Evolutionary conservation across 2,329 filamentous ascomycete species (phyloP).

Genomic region (Metarhizium anisopliae): DNA sequence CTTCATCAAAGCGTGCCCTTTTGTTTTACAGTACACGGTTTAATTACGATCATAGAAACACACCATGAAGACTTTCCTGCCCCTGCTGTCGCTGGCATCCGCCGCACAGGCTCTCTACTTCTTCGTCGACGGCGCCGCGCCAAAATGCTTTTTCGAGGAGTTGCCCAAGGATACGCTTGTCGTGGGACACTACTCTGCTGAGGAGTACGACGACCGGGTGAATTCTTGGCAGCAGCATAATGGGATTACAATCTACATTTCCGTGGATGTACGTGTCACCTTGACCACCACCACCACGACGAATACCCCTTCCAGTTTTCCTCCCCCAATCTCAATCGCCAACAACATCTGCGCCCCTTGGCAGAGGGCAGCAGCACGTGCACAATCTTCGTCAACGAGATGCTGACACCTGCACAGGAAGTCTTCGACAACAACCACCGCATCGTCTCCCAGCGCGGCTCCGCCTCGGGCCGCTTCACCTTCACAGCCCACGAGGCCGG

Average conservation of each 20-base stretch:
- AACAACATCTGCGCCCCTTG: no score
- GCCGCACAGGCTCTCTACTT: conserved; percentile 82
- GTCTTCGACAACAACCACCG: conserved; percentile 97
- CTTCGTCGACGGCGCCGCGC: conserved; percentile 76
- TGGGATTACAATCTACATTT: conserved; percentile 77
- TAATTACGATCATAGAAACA: conserved; percentile 6
- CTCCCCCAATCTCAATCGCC: no score
- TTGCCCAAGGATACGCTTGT: conserved; percentile 95
- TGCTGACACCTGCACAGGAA: conserved; percentile 46
- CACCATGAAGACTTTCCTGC: conserved; percentile 51
- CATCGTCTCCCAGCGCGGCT: conserved; percentile 78
- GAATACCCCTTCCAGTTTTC: no score
- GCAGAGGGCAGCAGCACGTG: no score
- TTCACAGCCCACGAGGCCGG: conserved; percentile 93
- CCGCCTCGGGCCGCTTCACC: conserved; percentile 74
- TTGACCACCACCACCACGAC: no score
- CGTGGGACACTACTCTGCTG: conserved; percentile 81
- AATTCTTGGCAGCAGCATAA: conserved; percentile 64
- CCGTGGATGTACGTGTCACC: conserved; percentile 61
- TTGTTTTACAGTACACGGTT: neutral
- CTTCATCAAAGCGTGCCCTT: neutral
- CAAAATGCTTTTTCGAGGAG: conserved; percentile 98
- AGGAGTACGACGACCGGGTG: conserved; percentile 68
- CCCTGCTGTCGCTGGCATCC: conserved; percentile 56
- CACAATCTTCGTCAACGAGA: no score